Evolutionary conservation across 2,329 filamentous ascomycete genomes (phyloP), one percentile per base, ranked within the genome.

Genomic region (Penicillium digitatum): DNA sequence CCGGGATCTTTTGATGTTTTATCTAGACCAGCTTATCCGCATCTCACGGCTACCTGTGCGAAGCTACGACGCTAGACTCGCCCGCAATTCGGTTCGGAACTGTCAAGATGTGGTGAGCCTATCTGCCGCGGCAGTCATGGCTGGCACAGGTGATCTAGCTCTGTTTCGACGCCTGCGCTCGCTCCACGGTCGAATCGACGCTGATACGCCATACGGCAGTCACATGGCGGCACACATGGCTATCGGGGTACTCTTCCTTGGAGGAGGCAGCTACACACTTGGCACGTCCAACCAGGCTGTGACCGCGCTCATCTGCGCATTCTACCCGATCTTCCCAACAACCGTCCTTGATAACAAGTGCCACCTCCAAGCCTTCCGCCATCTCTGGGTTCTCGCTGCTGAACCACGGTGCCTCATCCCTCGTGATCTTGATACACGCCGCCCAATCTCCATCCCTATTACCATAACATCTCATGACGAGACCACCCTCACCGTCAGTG

Each of bases 341-440:
- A 87, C 85, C 29, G 89, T 97, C 2, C 88, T 95, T 66, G 94
- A 99, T 75, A 97, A 97, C 69, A 88, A 89, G 61, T 91, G 90
- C 11, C 94, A 99, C 66, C 81, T 99, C 6, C 94, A 99, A 76
- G 94, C 95, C 3, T 94, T 99, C 76, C 86, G 95, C 5, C 93
- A 99, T 73, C 89, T 99, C 68, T 99, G 94, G 94, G 93, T 96
- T 11, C 81, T 99, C 3, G 94, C 94, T 1, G 87, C 89, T 0
- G 94, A 99, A 66, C 85, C 90, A 10, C 84, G 95, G 48, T 97
- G 93, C 69, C 82, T 99, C 0, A 84, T 99, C 0, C 84, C 90
- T 18, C 89, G 93, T 58, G 94, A 99, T 63, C 83, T 94, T 3
- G 86, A 94, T 56, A 95, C 90, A 0, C 85, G 87, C 38, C 85